Conservation (phyloP, 495 filamentous ascomycete species). For the Cairneyella variabilis region DNA sequence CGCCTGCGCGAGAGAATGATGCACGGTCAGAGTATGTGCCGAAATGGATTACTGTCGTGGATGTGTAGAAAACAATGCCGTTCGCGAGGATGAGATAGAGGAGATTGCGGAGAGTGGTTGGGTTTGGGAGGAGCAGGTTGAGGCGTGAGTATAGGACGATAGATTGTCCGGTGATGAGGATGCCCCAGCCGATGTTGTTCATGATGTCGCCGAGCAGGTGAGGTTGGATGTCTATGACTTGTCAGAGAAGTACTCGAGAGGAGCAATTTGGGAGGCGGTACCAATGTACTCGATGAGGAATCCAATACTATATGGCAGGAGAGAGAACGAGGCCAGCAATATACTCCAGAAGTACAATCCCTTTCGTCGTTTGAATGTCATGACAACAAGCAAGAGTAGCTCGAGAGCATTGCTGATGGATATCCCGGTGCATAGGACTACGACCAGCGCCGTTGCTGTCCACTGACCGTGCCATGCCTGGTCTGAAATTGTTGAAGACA, state of each 20-base stretch:
- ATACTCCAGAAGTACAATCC: conserved; percentile 45
- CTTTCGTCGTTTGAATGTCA: conserved; percentile 34
- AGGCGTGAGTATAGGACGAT: conserved; percentile 68
- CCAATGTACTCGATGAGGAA: conserved; percentile 59
- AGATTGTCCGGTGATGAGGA: conserved; percentile 64
- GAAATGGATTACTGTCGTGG: too few relatives aligned
- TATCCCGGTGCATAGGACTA: neutral
- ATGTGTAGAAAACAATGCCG: conserved; percentile 49
- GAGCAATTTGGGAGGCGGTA: conserved; percentile 37
- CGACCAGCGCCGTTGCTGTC: neutral
- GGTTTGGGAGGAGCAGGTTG: conserved; percentile 52
- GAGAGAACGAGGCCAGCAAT: conserved; percentile 40
- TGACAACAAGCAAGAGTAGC: neutral
- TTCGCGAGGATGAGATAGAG: conserved; percentile 57
- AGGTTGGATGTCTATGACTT: too few relatives aligned
- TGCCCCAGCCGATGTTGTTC: conserved; percentile 55
- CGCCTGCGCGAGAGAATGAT: conserved; percentile 41
- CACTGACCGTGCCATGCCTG: neutral
- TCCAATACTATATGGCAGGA: conserved; percentile 56
- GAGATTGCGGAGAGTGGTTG: conserved; percentile 45
- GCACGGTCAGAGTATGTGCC: conserved; percentile 35
- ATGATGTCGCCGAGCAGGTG: too few relatives aligned
- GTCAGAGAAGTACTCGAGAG: too few relatives aligned
- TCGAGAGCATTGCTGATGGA: neutral
- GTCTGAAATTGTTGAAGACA: neutral